A percentile compares a stretch with the other conserved stretches of the same genome.
Conservation (phyloP, 2,329 filamentous ascomycete genomes). For the Ascochyta clinopodiicola region DNA sequence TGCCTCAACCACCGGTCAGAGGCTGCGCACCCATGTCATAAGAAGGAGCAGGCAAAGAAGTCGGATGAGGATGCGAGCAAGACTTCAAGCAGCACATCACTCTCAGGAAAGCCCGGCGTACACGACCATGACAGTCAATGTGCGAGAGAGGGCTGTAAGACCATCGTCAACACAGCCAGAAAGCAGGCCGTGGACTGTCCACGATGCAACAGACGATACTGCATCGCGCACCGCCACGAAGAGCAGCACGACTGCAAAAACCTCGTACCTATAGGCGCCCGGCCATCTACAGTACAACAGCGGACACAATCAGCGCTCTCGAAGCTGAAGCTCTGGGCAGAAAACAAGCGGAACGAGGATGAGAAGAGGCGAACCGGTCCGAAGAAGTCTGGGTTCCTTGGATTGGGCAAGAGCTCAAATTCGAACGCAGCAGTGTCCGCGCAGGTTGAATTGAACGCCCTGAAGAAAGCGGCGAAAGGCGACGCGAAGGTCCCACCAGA, state of each 20-base stretch:
- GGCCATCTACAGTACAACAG: slow-evolving; percentile 56
- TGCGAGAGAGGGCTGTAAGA: too few species aligned
- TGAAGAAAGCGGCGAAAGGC: slow-evolving; percentile 90
- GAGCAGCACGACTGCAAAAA: slow-evolving; percentile 87
- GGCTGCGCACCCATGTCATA: too few species aligned
- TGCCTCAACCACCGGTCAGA: too few species aligned
- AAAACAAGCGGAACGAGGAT: slow-evolving; percentile 76
- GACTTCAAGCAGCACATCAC: too few species aligned
- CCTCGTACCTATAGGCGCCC: slow-evolving; percentile 66
- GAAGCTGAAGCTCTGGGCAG: slow-evolving; percentile 80
- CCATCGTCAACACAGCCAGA: too few species aligned
- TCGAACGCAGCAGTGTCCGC: slow-evolving; percentile 62
- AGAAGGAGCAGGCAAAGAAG: too few species aligned
- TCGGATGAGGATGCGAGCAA: too few species aligned
- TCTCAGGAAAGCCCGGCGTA: too few species aligned
- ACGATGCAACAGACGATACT: slow-evolving; percentile 75
- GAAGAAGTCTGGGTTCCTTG: slow-evolving; percentile 36
- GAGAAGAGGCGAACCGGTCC: slow-evolving; percentile 51
- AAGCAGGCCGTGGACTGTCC: slow-evolving; percentile 78
- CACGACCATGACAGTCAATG: too few species aligned
- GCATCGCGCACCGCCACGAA: slow-evolving; percentile 75
- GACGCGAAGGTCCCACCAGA: slow-evolving; percentile 80
- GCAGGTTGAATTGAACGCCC: slow-evolving; percentile 71
- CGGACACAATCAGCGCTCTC: slow-evolving; percentile 77
- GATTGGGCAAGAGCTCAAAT: slow-evolving; percentile 28